A percentile compares a stretch with the other conserved stretches of the same genome.
Evolutionary conservation across 805 yeast species (phyloP).

Genomic region (Candida nemodendra): DNA sequence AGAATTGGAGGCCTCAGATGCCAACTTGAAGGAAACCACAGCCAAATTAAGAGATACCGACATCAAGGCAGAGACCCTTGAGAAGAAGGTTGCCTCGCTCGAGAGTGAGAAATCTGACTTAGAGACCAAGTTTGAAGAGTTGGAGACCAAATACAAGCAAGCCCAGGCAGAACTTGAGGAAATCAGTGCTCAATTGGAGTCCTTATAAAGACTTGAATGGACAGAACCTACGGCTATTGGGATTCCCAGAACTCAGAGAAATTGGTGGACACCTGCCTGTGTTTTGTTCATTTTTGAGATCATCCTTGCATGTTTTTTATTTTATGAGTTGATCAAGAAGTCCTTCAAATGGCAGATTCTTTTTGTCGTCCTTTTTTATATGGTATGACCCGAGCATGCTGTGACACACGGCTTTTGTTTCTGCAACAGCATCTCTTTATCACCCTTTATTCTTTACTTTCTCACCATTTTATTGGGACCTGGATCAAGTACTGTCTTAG

Average conservation of each 20-base stretch:
- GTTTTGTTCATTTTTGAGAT: constrained; percentile 1
- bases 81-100: constrained; percentile 87
- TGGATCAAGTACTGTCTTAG: no score
- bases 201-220: constrained; percentile 37
- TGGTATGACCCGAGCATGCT: no score
- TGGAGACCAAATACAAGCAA: constrained; percentile 73
- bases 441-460: no score
- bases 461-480: no score
- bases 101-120: constrained; percentile 89
- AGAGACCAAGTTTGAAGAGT: constrained; percentile 89
- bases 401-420: no score
- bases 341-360: constrained; percentile 5
- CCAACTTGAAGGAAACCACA: constrained; percentile 88
- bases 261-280: not conserved
- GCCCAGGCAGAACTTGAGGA: constrained; percentile 95
- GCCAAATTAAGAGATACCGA: constrained; percentile 94
- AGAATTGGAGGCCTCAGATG: constrained; percentile 87
- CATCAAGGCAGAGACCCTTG: constrained; percentile 92
- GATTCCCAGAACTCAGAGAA: not conserved
- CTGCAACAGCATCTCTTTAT: no score
- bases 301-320: constrained; percentile 19
- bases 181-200: constrained; percentile 93
- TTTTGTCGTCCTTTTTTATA: constrained; percentile 1
- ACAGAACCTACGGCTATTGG: no score
- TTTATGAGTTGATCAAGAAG: constrained; percentile 19